Base-by-base conservation (phyloP, 768 basidiomycete species). In the Rickenella mellea region DNA sequence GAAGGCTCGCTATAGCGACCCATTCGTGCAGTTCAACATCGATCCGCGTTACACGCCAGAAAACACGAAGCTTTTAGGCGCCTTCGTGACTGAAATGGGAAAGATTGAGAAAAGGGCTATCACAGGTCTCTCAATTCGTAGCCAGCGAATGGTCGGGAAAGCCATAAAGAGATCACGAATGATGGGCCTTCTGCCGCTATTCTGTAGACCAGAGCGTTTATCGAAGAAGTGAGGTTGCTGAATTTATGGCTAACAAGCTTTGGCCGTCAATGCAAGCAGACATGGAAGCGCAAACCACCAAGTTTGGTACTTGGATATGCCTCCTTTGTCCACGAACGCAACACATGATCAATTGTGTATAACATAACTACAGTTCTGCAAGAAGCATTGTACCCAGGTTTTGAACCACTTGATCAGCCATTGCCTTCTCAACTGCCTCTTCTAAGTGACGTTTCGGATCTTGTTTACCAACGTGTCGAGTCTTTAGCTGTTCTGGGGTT, bases 391-490 rank as follows among this genome's bases (percentile, higher is more conserved):
- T 94, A 29, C 88, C 93, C 48, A 97, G 63, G 57, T 86, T 93
- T 66, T 96, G 93, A 31, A 92, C 84, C 41, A 97, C 91, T 62
- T 97, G 93, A 62, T 96, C 83, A 2, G 91, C 92, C 82, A 99
- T 97, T 1, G 93, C 92, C 63, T 86, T 90, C 67, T 98, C 96
- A 5, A 97, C 96, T 22, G 88, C 86, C 64, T 97, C 96, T 54
- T 94, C 92, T 49, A 99, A 62, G 69, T 99, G 96, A 51, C 96
- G 78, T 66, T 99, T 99, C 26, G 96, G 96, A 64, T 97, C 93
- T 54, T 93, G 88, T 61, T 94, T 96, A 44, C 93, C 93, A 52
- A 97, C 91, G 62, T 96, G 93, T 51, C 96, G 80, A 39, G 93
- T 97, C 69, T 96, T 96, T 27, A 98, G 73, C 60, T 98, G 91